Evolutionary conservation across 140 eudicot species (phyloP), one percentile per base, ranked within the genome.

Genomic region (Ambrosia hybrid): DNA sequence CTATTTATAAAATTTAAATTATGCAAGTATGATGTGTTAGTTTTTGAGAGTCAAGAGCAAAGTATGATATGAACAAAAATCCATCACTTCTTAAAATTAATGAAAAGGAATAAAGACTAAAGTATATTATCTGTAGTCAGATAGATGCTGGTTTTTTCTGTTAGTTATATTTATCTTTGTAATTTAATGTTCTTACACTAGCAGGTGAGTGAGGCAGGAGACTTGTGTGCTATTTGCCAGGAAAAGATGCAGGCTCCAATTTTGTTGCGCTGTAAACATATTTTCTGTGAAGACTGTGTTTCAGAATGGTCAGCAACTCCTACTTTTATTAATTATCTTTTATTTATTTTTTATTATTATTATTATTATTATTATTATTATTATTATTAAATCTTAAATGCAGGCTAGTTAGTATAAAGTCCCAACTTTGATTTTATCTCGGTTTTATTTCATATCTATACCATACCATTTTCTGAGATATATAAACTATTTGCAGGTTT

Each of bases 201-300:
- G 57, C 74, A 90, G 96, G 96, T 90, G 56, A 87, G 79, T 74
- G 93, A 87, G 46, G 92, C 91, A 5, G 98, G 96, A 43, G 98
- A 89, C 73, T 16, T 89, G 82, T 92, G 98, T 73, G 96, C 98
- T 48, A 92, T 92, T 57, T 89, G 98, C 82, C 98, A 89, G 81
- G 98, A 89, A 83, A 92, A 92, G 87, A 86, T 92, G 96, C 85
- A 92, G 69, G 80, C 86, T 41, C 96, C 98, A 34, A 85, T 92
- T 76, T 78, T 92, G 46, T 78, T 92, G 79, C 81, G 90, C 13
- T 92, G 98, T 77, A 89, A 89, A 81, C 98, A 92, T 78, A 80
- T 89, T 26, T 92, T 92, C 73, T 92, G 96, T 61, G 98, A 92
- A 80, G 98, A 92, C 63, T 89, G 98, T 73, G 96, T 87, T 52